Evolutionary conservation across 1,284 basidiomycete species (phyloP).

Genomic region (Irpex sp.): DNA sequence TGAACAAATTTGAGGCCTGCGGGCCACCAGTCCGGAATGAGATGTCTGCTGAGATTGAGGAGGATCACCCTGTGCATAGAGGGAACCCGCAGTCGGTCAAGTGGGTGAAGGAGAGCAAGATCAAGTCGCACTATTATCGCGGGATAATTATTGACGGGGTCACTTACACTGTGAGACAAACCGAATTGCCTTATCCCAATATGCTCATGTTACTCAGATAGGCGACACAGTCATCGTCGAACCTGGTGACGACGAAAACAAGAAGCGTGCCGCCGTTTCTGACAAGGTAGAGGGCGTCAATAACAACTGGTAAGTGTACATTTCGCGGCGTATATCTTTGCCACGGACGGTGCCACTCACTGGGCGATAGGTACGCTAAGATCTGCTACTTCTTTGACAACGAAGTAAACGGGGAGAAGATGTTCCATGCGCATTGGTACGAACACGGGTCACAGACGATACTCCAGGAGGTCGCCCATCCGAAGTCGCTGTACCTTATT

Average conservation of each 20-base stretch:
- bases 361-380: constrained; percentile 48
- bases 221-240: constrained; percentile 58
- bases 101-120: constrained; percentile 1
- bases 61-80: neutral
- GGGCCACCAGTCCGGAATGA: neutral
- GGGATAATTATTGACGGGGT: constrained; percentile 50
- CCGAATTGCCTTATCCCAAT: too few species aligned
- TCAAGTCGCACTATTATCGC: constrained; percentile 30
- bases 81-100: neutral
- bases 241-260: constrained; percentile 42
- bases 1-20: constrained; percentile 1
- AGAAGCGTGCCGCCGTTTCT: constrained; percentile 25
- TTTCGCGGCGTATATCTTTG: neutral
- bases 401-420: constrained; percentile 24
- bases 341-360: neutral
- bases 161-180: constrained; percentile 41
- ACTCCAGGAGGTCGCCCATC: constrained; percentile 58
- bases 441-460: constrained; percentile 59
- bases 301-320: too few species aligned
- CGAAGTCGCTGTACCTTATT: constrained; percentile 49
- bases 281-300: neutral
- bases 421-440: constrained; percentile 64
- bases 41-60: neutral
- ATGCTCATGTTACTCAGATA: too few species aligned
- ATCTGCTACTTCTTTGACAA: constrained; percentile 55